Evolutionary conservation across 73 alveolate species (phyloP).

Genomic region (Paramecium biaurelia): DNA sequence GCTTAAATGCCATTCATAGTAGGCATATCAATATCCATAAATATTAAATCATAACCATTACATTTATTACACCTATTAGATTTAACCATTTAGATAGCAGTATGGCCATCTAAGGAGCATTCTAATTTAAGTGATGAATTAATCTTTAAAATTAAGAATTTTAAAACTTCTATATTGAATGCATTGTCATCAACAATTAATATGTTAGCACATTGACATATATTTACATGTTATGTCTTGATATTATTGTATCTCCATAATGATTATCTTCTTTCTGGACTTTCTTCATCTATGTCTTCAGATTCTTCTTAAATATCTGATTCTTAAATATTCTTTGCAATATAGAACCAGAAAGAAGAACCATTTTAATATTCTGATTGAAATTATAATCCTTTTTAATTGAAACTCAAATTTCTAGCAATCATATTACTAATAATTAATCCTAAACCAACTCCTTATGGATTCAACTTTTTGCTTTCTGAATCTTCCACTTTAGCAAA

Average conservation of each 20-base stretch:
- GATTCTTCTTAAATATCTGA: background rate
- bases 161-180: slow-evolving; percentile 13
- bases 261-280: background rate
- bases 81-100: background rate
- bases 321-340: background rate
- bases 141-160: background rate
- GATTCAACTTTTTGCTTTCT: slow-evolving; percentile 32
- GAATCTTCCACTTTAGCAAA: background rate
- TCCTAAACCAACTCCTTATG: slow-evolving; percentile 59
- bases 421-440: slow-evolving; percentile 44
- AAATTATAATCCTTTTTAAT: slow-evolving; percentile 13
- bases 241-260: slow-evolving; percentile 2
- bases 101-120: background rate
- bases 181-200: slow-evolving; percentile 26
- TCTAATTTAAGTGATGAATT: background rate
- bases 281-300: background rate
- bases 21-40: slow-evolving; percentile 47
- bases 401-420: background rate
- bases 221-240: background rate
- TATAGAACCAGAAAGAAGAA: slow-evolving; percentile 1
- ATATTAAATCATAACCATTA: background rate
- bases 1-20: slow-evolving; percentile 25
- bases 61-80: slow-evolving; percentile 5
- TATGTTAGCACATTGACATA: background rate
- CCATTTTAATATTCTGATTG: background rate